A percentile compares a stretch with the other conserved stretches of the same genome.
Conservation (phyloP, 768 basidiomycete species). For the Suillus clintonianus region DNA sequence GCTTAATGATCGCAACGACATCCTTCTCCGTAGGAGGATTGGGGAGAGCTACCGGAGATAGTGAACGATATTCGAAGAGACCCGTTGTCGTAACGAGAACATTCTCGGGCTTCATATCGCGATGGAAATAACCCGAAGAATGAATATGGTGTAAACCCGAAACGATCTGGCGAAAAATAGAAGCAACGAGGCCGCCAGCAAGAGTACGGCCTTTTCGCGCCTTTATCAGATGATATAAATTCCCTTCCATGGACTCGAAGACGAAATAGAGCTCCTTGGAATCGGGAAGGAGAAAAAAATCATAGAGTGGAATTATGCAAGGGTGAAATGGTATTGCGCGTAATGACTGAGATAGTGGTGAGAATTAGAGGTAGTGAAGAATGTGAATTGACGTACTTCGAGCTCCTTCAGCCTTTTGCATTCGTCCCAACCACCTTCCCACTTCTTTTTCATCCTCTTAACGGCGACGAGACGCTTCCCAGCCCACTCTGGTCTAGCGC, state of each 20-base stretch:
- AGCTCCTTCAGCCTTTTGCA: constrained; percentile 95
- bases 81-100: constrained; percentile 98
- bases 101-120: constrained; percentile 99
- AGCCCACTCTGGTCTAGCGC: constrained; percentile 90
- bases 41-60: constrained; percentile 67
- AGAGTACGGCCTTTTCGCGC: constrained; percentile 92
- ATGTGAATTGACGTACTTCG: constrained; percentile 58
- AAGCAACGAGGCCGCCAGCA: constrained; percentile 94
- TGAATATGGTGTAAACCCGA: constrained; percentile 93
- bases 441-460: constrained; percentile 97
- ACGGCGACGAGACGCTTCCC: constrained; percentile 95
- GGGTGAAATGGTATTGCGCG: constrained; percentile 93
- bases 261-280: constrained; percentile 98
- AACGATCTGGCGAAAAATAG: constrained; percentile 91
- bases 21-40: constrained; percentile 81
- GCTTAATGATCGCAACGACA: constrained; percentile 94
- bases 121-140: constrained; percentile 91
- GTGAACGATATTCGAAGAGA: constrained; percentile 84
- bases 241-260: constrained; percentile 99
- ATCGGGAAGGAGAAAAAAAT: constrained; percentile 96
- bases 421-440: constrained; percentile 99
- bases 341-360: constrained; percentile 64
- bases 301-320: constrained; percentile 98
- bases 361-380: constrained; percentile 14
- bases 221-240: constrained; percentile 98